Conservation (phyloP, 176 grass and related monocot genomes). For the Pharus latifolius region DNA sequence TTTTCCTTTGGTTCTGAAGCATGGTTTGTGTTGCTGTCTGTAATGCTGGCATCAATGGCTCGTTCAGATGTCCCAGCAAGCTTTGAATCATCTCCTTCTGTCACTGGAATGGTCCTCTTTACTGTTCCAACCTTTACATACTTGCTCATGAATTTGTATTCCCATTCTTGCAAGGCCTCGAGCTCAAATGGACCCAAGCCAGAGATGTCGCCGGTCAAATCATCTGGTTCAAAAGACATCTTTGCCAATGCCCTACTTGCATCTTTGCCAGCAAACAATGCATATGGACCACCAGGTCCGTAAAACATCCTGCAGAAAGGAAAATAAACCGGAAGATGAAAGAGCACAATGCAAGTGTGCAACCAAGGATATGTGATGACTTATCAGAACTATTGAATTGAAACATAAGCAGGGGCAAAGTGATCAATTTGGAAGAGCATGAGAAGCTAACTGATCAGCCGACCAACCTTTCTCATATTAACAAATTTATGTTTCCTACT, state of each 20-base stretch:
- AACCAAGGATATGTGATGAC: neutral
- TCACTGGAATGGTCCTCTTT: neutral
- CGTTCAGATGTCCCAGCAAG: neutral
- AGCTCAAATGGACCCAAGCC: slow-evolving; percentile 30
- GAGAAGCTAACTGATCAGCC: neutral
- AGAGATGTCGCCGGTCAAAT: slow-evolving; percentile 33
- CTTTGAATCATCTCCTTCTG: neutral
- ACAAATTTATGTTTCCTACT: too few species aligned
- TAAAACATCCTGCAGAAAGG: slow-evolving; percentile 31
- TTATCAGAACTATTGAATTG: neutral
- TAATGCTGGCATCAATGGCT: neutral
- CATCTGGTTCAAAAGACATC: slow-evolving; percentile 46
- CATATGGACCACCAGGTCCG: slow-evolving; percentile 47
- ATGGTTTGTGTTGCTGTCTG: neutral
- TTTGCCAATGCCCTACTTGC: slow-evolving; percentile 40
- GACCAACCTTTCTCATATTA: neutral
- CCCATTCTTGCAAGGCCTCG: slow-evolving; percentile 49
- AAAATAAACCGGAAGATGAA: neutral
- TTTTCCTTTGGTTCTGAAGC: neutral
- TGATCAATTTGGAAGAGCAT: neutral
- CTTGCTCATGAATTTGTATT: slow-evolving; percentile 52
- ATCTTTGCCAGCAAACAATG: slow-evolving; percentile 35
- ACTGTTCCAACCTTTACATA: slow-evolving; percentile 44
- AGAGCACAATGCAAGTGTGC: neutral
- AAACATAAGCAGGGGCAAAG: neutral